A percentile compares a stretch with the other conserved stretches of the same genome.
Conservation (phyloP, 176 grass and related monocot species). For the Cenchrus americanus region DNA sequence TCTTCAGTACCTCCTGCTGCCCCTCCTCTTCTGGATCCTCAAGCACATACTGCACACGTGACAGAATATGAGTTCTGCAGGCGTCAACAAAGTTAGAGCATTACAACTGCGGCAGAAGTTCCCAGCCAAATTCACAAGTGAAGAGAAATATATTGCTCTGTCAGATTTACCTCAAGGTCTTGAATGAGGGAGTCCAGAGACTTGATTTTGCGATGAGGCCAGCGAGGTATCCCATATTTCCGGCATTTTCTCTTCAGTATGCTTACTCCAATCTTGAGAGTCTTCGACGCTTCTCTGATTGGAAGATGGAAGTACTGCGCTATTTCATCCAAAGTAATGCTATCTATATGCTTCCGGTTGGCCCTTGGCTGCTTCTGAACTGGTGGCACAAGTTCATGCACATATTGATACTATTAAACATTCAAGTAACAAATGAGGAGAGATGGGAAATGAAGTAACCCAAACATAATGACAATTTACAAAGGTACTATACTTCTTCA, state of each 20-base stretch:
- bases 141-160: not conserved
- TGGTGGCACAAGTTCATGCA: slow-evolving; percentile 17
- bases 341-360: slow-evolving; percentile 55
- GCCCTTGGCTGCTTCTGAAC: slow-evolving; percentile 57
- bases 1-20: slow-evolving; percentile 40
- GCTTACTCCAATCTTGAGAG: slow-evolving; percentile 64
- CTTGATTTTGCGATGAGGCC: slow-evolving; percentile 80
- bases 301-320: slow-evolving; percentile 71
- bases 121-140: not conserved
- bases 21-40: not conserved
- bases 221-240: slow-evolving; percentile 66
- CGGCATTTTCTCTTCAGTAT: slow-evolving; percentile 79
- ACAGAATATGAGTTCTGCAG: not conserved
- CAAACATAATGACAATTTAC: not conserved
- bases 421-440: not conserved
- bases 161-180: slow-evolving; percentile 54
- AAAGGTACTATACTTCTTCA: not conserved
- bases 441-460: not conserved
- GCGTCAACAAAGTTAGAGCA: slow-evolving; percentile 18
- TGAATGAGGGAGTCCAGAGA: slow-evolving; percentile 63
- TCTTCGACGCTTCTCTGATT: slow-evolving; percentile 61
- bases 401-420: slow-evolving; percentile 17
- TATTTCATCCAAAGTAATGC: slow-evolving; percentile 62
- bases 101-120: not conserved
- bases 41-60: slow-evolving; percentile 38